Percentiles rank a stretch among this genome's conserved stretches.
phyloP scores from a whole-genome alignment of 257 asterid species.

The Nemophila menziesii region DNA sequence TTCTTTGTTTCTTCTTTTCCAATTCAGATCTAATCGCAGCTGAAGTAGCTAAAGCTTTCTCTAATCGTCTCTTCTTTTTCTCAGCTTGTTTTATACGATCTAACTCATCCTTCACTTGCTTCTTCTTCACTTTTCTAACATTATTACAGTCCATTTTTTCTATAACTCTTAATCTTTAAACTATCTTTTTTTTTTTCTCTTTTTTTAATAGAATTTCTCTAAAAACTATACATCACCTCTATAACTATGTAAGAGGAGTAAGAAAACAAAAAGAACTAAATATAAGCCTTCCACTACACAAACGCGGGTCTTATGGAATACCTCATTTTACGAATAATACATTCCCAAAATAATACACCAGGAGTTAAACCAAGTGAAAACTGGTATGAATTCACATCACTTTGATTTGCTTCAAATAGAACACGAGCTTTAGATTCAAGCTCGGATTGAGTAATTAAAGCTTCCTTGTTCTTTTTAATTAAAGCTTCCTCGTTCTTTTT shows the following conservation, averaged over 20 bases:
- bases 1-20: conserved; percentile 85
- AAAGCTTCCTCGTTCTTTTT: no score
- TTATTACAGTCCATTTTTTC: conserved; percentile 60
- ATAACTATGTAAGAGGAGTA: conserved; percentile 15
- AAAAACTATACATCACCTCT: conserved; percentile 28
- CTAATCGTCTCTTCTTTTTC: conserved; percentile 87
- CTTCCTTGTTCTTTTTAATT: no score
- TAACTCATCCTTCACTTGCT: conserved; percentile 81
- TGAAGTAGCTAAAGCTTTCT: conserved; percentile 95
- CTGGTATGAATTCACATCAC: conserved; percentile 34
- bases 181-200: conserved; percentile 10
- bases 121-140: conserved; percentile 73
- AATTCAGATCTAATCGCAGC: conserved; percentile 90
- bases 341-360: conserved; percentile 79
- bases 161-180: conserved; percentile 8
- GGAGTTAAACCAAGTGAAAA: conserved; percentile 75
- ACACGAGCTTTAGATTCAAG: no score
- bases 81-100: conserved; percentile 98
- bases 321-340: conserved; percentile 85
- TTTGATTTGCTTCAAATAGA: no score
- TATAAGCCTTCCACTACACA: conserved; percentile 60
- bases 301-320: conserved; percentile 92
- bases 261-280: conserved; percentile 19
- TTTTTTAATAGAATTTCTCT: conserved; percentile 21
- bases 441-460: no score